Base-by-base conservation (phyloP, 129 eudicot species). In the Helianthus tuberosus region DNA sequence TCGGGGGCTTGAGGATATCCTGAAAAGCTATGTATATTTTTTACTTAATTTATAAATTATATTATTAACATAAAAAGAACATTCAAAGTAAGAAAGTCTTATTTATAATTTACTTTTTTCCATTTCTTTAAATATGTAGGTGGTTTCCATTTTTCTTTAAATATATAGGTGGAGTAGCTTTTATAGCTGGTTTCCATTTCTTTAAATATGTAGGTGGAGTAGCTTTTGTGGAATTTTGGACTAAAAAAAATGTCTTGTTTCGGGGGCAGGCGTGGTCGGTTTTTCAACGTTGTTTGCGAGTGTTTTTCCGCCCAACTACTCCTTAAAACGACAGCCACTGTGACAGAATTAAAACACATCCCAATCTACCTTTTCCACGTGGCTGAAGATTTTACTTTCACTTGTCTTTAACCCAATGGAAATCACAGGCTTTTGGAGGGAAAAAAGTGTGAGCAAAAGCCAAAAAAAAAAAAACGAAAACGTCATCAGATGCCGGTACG, bases 221-320 rank as follows among this genome's bases (percentile, higher is more conserved):
- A 53, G 60, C 60, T 53, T 53, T 53, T 16, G n/a, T 13, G 3
- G 25, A 13, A 14, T 15, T 53, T 53, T 53, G 60, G 60, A 53
- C 46, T 41, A 41, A 41, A 41, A 41, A 20, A 41, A 41, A 41
- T 41, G 46, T 41, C 46, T 41, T 41, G 8, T 15, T 53, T 15
- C 16, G 60, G 60, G 60, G 17, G 60, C 29, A 16, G 60, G 60
- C 27, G 27, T 53, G 60, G 60, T 53, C 9, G 60, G 60, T 53
- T 53, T 53, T 53, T 53, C 60, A 53, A 53, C 60, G 46, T 53
- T 53, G 23, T 53, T 53, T 53, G 60, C 29, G 17, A 53, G 60
- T 53, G 60, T 53, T 53, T 53, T 53, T 53, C 60, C 17, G 60
- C 60, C 60, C 27, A 16, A 53, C 60, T n/a, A 16, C 60, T 53